Conservation (phyloP, 2,329 filamentous ascomycete species). For the Xylaria sp. region DNA sequence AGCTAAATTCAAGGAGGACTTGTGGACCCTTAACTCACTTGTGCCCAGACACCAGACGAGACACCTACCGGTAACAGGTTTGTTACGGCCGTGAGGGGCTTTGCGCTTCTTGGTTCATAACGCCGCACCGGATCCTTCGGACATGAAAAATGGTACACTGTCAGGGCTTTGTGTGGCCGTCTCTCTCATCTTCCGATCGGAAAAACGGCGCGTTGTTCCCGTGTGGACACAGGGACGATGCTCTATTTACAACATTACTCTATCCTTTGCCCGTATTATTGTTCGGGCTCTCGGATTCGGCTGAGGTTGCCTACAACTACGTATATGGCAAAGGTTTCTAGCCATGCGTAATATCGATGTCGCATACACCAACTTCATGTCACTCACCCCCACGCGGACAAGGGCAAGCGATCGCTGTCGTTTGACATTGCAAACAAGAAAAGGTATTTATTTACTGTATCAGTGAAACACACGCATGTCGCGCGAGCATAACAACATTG, state of each 20-base stretch:
- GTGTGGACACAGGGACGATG: background rate
- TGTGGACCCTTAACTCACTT: background rate
- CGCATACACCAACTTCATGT: background rate
- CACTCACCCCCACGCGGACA: background rate
- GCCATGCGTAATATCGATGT: background rate
- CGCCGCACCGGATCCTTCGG: slow-evolving; percentile 34
- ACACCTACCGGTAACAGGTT: slow-evolving; percentile 20
- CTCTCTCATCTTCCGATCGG: slow-evolving; percentile 18
- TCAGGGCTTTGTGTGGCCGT: slow-evolving; percentile 16
- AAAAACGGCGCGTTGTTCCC: slow-evolving; percentile 33
- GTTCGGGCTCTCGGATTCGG: background rate
- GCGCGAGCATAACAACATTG: slow-evolving; percentile 13
- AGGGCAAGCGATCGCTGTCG: background rate
- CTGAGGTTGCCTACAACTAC: background rate
- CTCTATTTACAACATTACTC: slow-evolving; percentile 6
- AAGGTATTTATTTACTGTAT: background rate
- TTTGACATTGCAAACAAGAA: background rate
- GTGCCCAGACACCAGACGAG: slow-evolving; percentile 2
- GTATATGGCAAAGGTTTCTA: background rate
- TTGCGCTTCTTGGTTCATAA: slow-evolving; percentile 1
- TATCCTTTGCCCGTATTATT: background rate
- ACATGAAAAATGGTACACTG: slow-evolving; percentile 3
- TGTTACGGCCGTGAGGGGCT: slow-evolving; percentile 20
- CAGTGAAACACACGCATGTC: background rate
- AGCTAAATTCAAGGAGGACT: slow-evolving; percentile 17